Percentiles rank a stretch among this genome's conserved stretches.
Conservation (phyloP, 169 alveolate species). For the Blepharisma undulans region DNA sequence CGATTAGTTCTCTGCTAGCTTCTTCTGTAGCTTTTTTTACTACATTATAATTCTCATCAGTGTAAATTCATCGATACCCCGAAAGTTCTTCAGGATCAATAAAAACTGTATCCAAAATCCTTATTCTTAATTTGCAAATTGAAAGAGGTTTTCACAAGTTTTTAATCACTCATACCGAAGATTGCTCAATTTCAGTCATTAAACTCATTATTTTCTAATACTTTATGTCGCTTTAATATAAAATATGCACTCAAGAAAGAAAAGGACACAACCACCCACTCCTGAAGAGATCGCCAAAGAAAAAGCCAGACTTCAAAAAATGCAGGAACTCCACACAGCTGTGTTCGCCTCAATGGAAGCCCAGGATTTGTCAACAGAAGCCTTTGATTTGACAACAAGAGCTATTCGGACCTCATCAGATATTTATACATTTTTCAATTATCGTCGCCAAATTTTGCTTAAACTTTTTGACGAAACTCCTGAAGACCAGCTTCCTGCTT, state of each 20-base stretch:
- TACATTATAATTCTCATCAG: neutral
- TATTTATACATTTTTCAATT: conserved; percentile 22
- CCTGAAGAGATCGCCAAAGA: conserved; percentile 25
- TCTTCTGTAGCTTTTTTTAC: neutral
- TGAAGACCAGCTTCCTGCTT: neutral
- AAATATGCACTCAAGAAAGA: conserved; percentile 41
- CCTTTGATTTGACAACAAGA: conserved; percentile 9
- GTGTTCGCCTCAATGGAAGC: neutral
- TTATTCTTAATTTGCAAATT: neutral
- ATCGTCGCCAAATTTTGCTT: neutral
- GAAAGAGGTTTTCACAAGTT: neutral
- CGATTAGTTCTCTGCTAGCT: neutral
- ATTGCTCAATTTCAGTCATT: neutral
- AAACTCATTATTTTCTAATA: neutral
- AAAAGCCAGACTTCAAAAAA: conserved; percentile 8
- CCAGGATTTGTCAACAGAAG: neutral
- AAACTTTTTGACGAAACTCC: neutral
- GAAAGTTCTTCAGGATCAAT: neutral
- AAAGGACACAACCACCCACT: conserved; percentile 6
- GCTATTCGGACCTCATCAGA: conserved; percentile 35
- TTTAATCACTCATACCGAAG: neutral
- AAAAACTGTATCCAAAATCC: neutral
- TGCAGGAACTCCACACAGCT: conserved; percentile 8
- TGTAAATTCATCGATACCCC: neutral
- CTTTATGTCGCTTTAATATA: neutral